Evolutionary conservation across 2,329 filamentous ascomycete genomes (phyloP), one percentile per base, ranked within the genome.

Genomic region (Xylaria sp.): DNA sequence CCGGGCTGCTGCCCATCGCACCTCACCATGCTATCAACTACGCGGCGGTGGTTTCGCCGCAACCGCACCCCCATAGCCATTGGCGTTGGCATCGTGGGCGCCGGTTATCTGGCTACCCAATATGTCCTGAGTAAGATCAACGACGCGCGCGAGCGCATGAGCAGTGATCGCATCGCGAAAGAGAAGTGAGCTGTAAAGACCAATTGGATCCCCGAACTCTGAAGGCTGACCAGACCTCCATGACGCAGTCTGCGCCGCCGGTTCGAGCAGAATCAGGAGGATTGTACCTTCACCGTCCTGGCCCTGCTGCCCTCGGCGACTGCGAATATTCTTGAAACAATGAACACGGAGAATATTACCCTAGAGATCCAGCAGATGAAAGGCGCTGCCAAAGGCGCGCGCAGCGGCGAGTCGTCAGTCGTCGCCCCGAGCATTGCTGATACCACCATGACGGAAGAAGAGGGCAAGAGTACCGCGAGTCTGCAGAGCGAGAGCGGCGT

Each of bases 261-360:
- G 78, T 99, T 99, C 83, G 94, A 98, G 81, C 96, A 99, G 82
- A 99, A 99, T 81, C 96, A 99, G 80, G 95, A 97, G 80, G 96
- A 99, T 82, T 99, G 96, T 83, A 98, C 95, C 57, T 98, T 97
- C 80, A 99, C 96, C 46, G 94, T 98, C 54, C 90, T 98, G n/a
- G 96, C 95, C 37, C 89, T 99, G 65, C 87, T 99, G 10, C 96
- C 96, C 4, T 97, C 95, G 41, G 93, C 94, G 7, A 94, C 94
- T 28, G 90, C 96, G 74, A 95, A 97, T 79, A 92, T 99, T 76
- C 85, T 98, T 76, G 90, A 93, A 74, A 90, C 92, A 39, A 89
- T 98, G 75, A 93, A 97, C 63, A 97, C 97, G 52, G 96, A 99
- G 80, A 90, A 92, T 76, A 93, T 98, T 76, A 95, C 95, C 4